These are phyloP conservation scores for Lasiodiplodia gonubiensis DNA, from an alignment of 2,329 filamentous ascomycete genomes.

Conservation along the genomic window DNA sequence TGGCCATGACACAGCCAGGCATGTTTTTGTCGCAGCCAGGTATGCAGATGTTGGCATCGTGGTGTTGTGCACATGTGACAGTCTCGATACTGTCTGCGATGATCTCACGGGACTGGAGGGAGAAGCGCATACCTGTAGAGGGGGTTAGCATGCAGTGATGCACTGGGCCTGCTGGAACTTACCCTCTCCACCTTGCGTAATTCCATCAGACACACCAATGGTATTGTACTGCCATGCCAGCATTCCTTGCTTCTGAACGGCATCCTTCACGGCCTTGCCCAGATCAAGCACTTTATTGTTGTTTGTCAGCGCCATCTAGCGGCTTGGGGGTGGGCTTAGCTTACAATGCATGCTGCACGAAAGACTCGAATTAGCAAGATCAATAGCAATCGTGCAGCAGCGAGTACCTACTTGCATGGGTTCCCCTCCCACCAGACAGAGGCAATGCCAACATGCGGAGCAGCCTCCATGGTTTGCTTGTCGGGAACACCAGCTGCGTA, in stretches of 20 bases:
- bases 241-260: conserved; percentile 82
- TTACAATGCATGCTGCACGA: conserved; percentile 56
- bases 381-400: background rate
- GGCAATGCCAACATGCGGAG: conserved; percentile 87
- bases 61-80: conserved; percentile 87
- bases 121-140: conserved; percentile 83
- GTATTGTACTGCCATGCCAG: conserved; percentile 95
- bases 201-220: conserved; percentile 86
- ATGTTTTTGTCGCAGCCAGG: conserved; percentile 98
- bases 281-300: conserved; percentile 73
- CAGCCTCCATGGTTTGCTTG: conserved; percentile 83
- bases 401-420: conserved; percentile 78
- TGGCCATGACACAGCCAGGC: conserved; percentile 90
- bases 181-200: conserved; percentile 95
- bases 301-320: background rate
- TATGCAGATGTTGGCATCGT: conserved; percentile 92
- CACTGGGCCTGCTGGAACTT: conserved; percentile 3
- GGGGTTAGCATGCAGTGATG: conserved; percentile 27
- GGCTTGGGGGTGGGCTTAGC: conserved; percentile 29
- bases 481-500: conserved; percentile 90
- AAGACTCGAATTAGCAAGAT: background rate
- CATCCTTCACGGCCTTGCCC: conserved; percentile 83
- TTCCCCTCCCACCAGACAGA: conserved; percentile 99
- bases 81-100: conserved; percentile 96
- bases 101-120: conserved; percentile 85